phyloP scores from a whole-genome alignment of 1,139 yeast species.

The Debaryomycetaceae sp. region DNA sequence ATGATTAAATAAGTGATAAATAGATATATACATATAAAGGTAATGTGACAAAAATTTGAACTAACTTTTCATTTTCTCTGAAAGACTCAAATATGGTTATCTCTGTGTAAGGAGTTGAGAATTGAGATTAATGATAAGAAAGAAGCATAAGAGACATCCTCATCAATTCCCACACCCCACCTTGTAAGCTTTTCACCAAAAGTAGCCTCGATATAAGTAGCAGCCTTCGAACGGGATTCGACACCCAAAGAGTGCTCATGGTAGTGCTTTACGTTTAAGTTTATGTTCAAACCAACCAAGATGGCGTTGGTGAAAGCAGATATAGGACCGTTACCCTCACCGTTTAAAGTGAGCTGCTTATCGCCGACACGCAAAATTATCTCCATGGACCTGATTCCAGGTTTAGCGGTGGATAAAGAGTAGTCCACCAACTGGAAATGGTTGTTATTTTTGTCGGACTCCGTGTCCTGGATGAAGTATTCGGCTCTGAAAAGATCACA shows the following conservation, averaged over 20 bases:
- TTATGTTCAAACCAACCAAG: conserved; percentile 51
- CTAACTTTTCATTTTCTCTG: background rate
- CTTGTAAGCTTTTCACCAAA: conserved; percentile 46
- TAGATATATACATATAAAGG: background rate
- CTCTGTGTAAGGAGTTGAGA: conserved; percentile 47
- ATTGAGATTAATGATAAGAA: conserved; percentile 76
- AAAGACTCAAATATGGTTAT: conserved; percentile 2
- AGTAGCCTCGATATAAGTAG: conserved; percentile 73
- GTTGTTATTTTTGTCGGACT: conserved; percentile 22
- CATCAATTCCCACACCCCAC: conserved; percentile 96
- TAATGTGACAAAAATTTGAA: no score
- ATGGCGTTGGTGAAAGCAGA: conserved; percentile 86
- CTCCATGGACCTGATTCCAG: conserved; percentile 29
- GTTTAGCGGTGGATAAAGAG: conserved; percentile 33
- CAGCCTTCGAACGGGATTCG: conserved; percentile 85
- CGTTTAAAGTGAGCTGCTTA: conserved; percentile 46
- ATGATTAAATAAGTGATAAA: background rate
- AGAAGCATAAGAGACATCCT: conserved; percentile 90
- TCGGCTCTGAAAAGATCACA: conserved; percentile 68
- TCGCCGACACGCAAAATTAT: conserved; percentile 49
- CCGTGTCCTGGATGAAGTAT: conserved; percentile 60
- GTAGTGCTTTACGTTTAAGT: conserved; percentile 74
- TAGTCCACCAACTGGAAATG: conserved; percentile 52
- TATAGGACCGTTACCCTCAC: conserved; percentile 93
- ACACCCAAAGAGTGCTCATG: conserved; percentile 91